A percentile compares a stretch with the other conserved stretches of the same genome.
Evolutionary conservation across 768 basidiomycete genomes (phyloP).

Genomic region (Lactifluus rugatus): DNA sequence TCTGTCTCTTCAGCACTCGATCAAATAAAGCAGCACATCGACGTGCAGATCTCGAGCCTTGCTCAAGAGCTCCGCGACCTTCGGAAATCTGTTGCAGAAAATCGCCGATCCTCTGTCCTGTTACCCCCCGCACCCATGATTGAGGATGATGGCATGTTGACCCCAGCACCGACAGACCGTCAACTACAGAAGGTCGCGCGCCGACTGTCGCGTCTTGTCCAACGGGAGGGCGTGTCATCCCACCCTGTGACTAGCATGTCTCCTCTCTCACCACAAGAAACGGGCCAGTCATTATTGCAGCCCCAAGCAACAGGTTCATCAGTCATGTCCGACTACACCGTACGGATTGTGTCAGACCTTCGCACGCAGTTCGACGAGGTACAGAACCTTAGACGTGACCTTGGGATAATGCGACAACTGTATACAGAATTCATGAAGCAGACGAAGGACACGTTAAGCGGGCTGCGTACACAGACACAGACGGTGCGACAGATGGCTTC

Average conservation of each 20-base stretch:
- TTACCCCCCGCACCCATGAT: constrained; percentile 37
- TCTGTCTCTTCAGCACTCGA: constrained; percentile 60
- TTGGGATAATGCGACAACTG: constrained; percentile 88
- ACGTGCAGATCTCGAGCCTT: constrained; percentile 74
- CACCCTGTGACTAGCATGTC: constrained; percentile 23
- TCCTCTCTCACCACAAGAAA: constrained; percentile 48
- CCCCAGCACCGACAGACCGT: constrained; percentile 57
- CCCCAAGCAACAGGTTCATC: constrained; percentile 73
- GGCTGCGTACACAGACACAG: constrained; percentile 74
- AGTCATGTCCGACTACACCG: constrained; percentile 59
- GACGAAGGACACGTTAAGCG: constrained; percentile 76
- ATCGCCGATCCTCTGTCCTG: constrained; percentile 43
- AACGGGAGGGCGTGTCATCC: constrained; percentile 24
- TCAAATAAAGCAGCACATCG: constrained; percentile 98
- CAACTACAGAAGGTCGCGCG: constrained; percentile 68
- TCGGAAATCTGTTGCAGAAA: constrained; percentile 48
- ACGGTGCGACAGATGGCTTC: constrained; percentile 81
- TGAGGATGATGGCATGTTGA: constrained; percentile 51
- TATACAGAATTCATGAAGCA: constrained; percentile 90
- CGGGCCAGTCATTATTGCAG: constrained; percentile 52
- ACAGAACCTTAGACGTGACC: constrained; percentile 84
- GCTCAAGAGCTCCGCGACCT: constrained; percentile 89
- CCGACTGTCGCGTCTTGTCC: constrained; percentile 62
- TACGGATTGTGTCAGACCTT: constrained; percentile 67
- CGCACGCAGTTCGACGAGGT: constrained; percentile 93